phyloP scores from a whole-genome alignment of 441 rosid genomes.

The Mallotus japonicus region DNA sequence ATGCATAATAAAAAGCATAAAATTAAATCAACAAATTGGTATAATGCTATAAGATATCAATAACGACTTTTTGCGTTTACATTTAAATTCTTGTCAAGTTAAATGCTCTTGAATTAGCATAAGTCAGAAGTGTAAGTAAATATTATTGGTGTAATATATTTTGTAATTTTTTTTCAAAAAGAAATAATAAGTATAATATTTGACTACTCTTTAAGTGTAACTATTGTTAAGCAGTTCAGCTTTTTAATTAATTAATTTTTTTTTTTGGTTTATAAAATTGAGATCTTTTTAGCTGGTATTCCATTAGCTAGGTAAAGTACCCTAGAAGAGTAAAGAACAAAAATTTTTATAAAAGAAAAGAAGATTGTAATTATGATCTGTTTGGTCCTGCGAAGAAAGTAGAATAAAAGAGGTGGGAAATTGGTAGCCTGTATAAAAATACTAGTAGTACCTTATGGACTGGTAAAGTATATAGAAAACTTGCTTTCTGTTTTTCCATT shows the following conservation, averaged over 20 bases:
- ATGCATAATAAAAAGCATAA: not conserved
- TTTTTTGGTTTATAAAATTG: not conserved
- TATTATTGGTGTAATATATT: too few relatives aligned
- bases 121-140: too few relatives aligned
- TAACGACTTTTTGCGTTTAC: too few relatives aligned
- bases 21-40: not conserved
- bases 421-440: not conserved
- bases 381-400: not conserved
- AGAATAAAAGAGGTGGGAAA: not conserved
- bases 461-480: not conserved
- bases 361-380: not conserved
- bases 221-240: too few relatives aligned
- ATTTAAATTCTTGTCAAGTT: too few relatives aligned
- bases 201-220: too few relatives aligned
- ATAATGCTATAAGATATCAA: too few relatives aligned
- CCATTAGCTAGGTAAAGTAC: not conserved
- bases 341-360: not conserved
- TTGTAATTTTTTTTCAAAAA: too few relatives aligned
- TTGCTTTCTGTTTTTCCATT: not conserved
- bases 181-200: too few relatives aligned
- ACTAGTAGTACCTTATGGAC: not conserved
- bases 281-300: not conserved
- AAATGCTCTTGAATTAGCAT: too few relatives aligned
- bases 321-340: not conserved
- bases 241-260: not conserved